Base-by-base conservation (phyloP, 768 basidiomycete species). In the Termitomyces eurrhizus region DNA sequence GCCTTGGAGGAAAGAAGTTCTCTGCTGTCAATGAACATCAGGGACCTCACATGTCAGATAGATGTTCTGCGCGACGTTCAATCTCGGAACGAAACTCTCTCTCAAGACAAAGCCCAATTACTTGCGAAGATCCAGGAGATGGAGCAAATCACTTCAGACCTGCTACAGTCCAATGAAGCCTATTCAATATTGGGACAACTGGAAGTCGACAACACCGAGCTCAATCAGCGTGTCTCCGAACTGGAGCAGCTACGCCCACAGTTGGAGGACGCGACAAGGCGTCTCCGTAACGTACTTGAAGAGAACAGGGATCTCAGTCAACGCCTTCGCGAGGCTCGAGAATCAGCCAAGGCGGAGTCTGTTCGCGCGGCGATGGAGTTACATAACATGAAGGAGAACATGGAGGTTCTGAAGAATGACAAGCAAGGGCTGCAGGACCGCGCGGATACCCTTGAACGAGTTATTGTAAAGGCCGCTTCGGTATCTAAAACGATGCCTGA, bases 371-470 rank as follows among this genome's bases (percentile, higher is more conserved):
- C 39, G 55, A 42, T 60, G 13, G 64, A 67, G 49, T 48, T 53
- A 0, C 69, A 65, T 24, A 69, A 70, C 16, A 64, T 72, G 49
- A 65, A 64, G 51, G 49, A 59, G 45, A 65, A 64, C 24, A 61
- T 73, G 16, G 64, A 66, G 29, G 37, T 62, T 2, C 64, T 77
- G 55, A 67, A 68, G 21, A 52, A 64, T 51, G 73, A 76, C 56
- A 74, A 75, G 21, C 56, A 64, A 14, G 69, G 68, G 14, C 62
- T 77, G 18, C 68, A 66, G 18, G 65, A 61, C 14, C 69, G 76
- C 14, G 62, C 74, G 1, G 51, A 63, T 9, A 75, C 74, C 32
- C 73, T 79, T 69, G 69, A 67, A 58, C 70, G 66, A 26, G 64
- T 70, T 7, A 70, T 78, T 59, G 66, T 67, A n/a, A 52, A 68